A percentile compares a stretch with the other conserved stretches of the same genome.
phyloP scores from a whole-genome alignment of 1,284 basidiomycete species.

The Fomitopsis pinicola region DNA sequence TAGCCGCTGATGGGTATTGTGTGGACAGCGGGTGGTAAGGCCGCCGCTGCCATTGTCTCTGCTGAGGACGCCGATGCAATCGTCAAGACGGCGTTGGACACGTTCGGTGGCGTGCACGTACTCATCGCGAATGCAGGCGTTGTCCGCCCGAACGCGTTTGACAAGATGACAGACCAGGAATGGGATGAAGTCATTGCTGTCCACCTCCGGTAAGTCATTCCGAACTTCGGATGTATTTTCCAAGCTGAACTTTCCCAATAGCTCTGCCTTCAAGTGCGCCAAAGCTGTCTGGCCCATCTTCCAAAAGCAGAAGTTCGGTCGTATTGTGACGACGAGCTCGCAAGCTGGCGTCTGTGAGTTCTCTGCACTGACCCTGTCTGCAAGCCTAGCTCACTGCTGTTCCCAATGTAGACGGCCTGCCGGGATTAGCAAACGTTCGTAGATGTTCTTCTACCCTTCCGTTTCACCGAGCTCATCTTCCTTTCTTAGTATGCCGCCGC shows the following conservation, averaged over 20 bases:
- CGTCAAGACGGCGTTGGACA: conserved; percentile 83
- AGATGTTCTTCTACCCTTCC: background rate
- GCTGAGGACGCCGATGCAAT: conserved; percentile 91
- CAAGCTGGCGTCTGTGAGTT: conserved; percentile 87
- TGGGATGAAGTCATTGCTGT: conserved; percentile 93
- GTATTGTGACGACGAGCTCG: conserved; percentile 93
- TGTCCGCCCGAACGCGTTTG: conserved; percentile 89
- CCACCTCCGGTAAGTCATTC: conserved; percentile 64
- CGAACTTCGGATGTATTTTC: background rate
- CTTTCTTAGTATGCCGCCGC: conserved; percentile 77
- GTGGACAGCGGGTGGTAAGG: conserved; percentile 79
- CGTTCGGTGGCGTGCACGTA: conserved; percentile 87
- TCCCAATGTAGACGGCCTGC: conserved; percentile 74
- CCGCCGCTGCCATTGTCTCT: conserved; percentile 79
- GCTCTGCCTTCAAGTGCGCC: conserved; percentile 77
- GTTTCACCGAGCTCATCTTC: background rate
- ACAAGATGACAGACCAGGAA: conserved; percentile 85
- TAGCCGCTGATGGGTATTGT: background rate
- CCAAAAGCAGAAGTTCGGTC: conserved; percentile 95
- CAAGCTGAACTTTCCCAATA: conserved; percentile 18
- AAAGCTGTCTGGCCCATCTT: conserved; percentile 98
- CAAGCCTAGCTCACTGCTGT: background rate
- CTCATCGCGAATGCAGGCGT: conserved; percentile 96
- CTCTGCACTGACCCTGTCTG: background rate
- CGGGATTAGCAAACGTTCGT: conserved; percentile 83